Base-by-base conservation (phyloP, 208 protist genomes). In the Leishmania arabica region DNA sequence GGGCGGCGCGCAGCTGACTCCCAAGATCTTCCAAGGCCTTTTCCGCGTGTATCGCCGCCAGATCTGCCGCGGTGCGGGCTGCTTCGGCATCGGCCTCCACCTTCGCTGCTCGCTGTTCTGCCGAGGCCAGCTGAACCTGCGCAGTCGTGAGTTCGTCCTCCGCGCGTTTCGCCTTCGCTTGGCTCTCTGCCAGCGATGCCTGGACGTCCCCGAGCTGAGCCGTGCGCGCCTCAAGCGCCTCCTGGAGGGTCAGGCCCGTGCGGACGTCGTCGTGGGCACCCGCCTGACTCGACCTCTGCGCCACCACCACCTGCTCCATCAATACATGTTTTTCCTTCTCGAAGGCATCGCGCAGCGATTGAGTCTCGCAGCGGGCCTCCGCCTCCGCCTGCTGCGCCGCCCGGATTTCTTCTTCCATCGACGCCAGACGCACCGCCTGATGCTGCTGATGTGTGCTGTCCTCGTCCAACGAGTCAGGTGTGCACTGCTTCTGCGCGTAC, bases 341-440 rank as follows among this genome's bases (percentile, higher is more conserved):
- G 58, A 64, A 64, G 58, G 58, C 58, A 64, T 34, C 58, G 27
- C 31, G 40, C 71, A 66, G 24, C 82, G 51, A 15, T 53, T 78
- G 31, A 62, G 56, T n/a, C 47, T 56, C 60, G 13, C 53, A 45
- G 37, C 19, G 11, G 15, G 73, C 80, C 4, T 70, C 73, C 17
- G 72, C 37, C 80, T 79, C 73, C 24, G 54, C 47, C 71, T 81
- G 53, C 58, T 78, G 71, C 54, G 81, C 62, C 3, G 81, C 75
- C 21, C 80, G 72, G 58, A 64, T 17, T 56, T 88, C 80, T n/a
- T 85, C 80, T 34, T 84, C 75, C 62, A 84, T 75, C 17, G 83
- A 56, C 15, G 78, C 73, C n/a, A 84, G 79, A 27, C 27, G 27
- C 42, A 17, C 45, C 49, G 70, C 78, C 45, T 83, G 69, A 78